Evolutionary conservation across 768 basidiomycete species (phyloP).

Genomic region (Rhizopogon vinicolor): DNA sequence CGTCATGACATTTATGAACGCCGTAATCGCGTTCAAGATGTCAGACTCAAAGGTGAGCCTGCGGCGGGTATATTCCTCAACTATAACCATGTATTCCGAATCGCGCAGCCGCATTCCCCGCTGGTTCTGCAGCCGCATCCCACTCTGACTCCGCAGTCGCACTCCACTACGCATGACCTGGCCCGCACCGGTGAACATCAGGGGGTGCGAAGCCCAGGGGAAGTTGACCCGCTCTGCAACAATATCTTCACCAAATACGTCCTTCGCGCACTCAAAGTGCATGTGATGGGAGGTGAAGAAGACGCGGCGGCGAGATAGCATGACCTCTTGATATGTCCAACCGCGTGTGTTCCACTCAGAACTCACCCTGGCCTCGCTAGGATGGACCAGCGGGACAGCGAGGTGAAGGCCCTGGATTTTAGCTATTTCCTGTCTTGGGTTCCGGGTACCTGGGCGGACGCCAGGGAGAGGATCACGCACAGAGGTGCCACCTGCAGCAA

Average conservation of each 20-base stretch:
- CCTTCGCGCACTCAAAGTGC: slow-evolving; percentile 15
- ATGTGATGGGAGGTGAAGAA: slow-evolving; percentile 17
- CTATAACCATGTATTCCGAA: neutral
- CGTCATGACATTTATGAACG: neutral
- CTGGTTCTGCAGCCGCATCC: too few species aligned
- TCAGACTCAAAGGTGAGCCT: neutral
- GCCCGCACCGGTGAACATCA: too few species aligned
- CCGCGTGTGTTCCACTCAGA: slow-evolving; percentile 16
- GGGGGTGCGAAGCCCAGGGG: too few species aligned
- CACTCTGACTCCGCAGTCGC: too few species aligned
- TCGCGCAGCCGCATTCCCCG: too few species aligned
- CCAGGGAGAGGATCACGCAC: neutral
- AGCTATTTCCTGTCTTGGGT: neutral
- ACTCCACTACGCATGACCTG: too few species aligned
- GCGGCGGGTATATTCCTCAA: neutral
- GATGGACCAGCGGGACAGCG: neutral
- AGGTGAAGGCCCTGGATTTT: slow-evolving; percentile 6
- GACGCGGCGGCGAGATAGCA: slow-evolving; percentile 16
- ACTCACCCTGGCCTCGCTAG: too few species aligned
- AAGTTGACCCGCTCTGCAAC: slow-evolving; percentile 5
- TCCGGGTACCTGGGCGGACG: neutral
- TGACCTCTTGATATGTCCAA: slow-evolving; percentile 19
- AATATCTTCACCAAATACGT: slow-evolving; percentile 18
- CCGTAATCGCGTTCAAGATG: neutral
- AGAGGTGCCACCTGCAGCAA: slow-evolving; percentile 1